Conservation (phyloP, 176 grass and related monocot species). For the Triticum monococcum region DNA sequence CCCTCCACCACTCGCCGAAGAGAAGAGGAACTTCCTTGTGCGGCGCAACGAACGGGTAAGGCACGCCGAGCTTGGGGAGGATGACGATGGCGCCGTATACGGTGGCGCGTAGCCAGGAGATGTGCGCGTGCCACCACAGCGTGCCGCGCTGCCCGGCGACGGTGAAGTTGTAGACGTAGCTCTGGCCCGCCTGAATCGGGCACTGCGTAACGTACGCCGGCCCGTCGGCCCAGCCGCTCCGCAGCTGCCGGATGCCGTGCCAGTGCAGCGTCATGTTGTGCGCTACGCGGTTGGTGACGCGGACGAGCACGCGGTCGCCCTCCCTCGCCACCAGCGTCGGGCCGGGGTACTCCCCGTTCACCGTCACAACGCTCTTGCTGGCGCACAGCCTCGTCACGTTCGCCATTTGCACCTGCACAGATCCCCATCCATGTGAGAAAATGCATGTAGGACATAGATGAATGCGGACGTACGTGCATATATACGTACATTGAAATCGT, state of each 20-base stretch:
- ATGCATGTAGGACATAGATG: background rate
- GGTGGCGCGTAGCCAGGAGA: constrained; percentile 43
- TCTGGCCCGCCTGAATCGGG: constrained; percentile 47
- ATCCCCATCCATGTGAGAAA: background rate
- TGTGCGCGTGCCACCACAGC: constrained; percentile 58
- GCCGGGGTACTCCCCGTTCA: constrained; percentile 58
- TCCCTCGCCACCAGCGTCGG: constrained; percentile 49
- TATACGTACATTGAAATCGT: background rate
- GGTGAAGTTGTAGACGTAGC: constrained; percentile 43
- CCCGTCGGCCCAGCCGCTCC: constrained; percentile 58
- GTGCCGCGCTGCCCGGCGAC: constrained; percentile 59
- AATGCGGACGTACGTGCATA: background rate
- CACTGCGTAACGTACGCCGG: constrained; percentile 68
- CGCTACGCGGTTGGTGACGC: constrained; percentile 45
- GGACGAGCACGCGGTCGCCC: constrained; percentile 45
- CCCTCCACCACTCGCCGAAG: constrained; percentile 48
- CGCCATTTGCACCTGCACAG: background rate
- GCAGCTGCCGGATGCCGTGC: constrained; percentile 58
- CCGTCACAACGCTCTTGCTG: constrained; percentile 59
- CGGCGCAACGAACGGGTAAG: constrained; percentile 31
- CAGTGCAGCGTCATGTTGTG: constrained; percentile 62
- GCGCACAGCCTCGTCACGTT: constrained; percentile 39
- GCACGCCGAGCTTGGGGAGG: constrained; percentile 8
- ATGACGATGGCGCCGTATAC: constrained; percentile 54
- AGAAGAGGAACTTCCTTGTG: constrained; percentile 33